Conservation (phyloP, 2,329 filamentous ascomycete genomes). For the Monascus ruber region DNA sequence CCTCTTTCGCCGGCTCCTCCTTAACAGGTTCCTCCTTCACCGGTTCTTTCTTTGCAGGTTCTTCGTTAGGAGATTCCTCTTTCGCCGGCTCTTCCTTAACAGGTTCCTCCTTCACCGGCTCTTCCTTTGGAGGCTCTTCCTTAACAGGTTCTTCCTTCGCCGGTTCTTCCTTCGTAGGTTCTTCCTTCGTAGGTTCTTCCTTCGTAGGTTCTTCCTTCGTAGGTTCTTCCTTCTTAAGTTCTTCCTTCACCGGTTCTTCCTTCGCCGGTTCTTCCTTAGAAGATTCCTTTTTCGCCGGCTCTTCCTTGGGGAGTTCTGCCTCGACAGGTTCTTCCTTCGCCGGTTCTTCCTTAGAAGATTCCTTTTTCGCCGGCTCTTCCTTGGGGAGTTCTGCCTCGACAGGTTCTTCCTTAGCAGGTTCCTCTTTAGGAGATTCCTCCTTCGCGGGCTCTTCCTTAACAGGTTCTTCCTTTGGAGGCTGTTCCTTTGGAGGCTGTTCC, state of each 20-base stretch:
- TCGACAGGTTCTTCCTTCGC: slow-evolving; percentile 2
- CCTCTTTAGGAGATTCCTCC: slow-evolving; percentile 2
- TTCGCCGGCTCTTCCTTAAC: background rate
- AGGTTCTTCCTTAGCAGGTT: slow-evolving; percentile 1
- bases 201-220: background rate
- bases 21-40: background rate
- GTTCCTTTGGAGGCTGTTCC: background rate
- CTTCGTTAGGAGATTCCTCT: background rate
- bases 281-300: slow-evolving; percentile 1
- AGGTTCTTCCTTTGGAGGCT: slow-evolving; percentile 1
- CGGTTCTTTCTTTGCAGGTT: background rate
- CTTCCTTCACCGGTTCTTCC: slow-evolving; percentile 2
- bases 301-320: slow-evolving; percentile 1
- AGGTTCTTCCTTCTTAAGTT: background rate
- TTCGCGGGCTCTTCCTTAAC: slow-evolving; percentile 3
- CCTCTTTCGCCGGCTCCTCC: background rate
- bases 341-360: slow-evolving; percentile 1
- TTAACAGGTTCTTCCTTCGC: background rate
- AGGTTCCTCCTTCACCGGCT: background rate
- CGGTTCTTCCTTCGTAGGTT: background rate
- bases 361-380: background rate
- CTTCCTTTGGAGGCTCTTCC: background rate
- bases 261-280: background rate
- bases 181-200: background rate
- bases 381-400: background rate